Conservation (phyloP, 495 filamentous ascomycete species). For the Penicillium taxi region DNA sequence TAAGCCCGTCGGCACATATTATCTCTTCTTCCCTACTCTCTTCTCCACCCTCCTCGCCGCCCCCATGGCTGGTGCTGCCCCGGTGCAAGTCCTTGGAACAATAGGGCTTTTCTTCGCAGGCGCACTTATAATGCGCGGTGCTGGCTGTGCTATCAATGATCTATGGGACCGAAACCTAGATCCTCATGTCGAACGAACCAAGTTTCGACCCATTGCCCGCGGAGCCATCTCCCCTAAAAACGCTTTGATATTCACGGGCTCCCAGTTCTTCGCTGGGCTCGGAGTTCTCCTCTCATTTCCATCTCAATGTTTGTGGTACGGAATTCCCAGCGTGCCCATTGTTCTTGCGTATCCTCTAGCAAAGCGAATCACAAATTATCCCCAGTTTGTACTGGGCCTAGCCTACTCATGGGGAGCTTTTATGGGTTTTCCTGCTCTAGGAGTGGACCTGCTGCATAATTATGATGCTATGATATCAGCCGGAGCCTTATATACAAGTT, state of each 20-base stretch:
- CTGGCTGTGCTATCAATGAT: slow-evolving; percentile 97
- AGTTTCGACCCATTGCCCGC: slow-evolving; percentile 80
- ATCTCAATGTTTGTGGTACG: slow-evolving; percentile 73
- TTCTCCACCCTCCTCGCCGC: slow-evolving; percentile 68
- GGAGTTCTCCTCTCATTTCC: slow-evolving; percentile 84
- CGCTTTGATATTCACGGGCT: slow-evolving; percentile 74
- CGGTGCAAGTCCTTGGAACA: slow-evolving; percentile 59
- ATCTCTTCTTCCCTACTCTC: slow-evolving; percentile 90
- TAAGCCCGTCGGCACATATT: slow-evolving; percentile 91
- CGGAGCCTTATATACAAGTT: slow-evolving; percentile 70
- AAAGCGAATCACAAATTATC: slow-evolving; percentile 91
- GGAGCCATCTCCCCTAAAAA: slow-evolving; percentile 67
- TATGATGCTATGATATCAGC: slow-evolving; percentile 57
- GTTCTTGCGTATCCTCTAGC: slow-evolving; percentile 84
- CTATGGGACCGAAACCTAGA: slow-evolving; percentile 94
- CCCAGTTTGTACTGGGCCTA: slow-evolving; percentile 82
- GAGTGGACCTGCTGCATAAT: slow-evolving; percentile 68
- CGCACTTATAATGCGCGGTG: slow-evolving; percentile 91
- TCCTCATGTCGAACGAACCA: slow-evolving; percentile 79
- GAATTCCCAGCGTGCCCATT: slow-evolving; percentile 71
- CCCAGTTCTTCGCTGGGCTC: slow-evolving; percentile 72
- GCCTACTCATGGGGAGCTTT: slow-evolving; percentile 97
- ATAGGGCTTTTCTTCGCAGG: slow-evolving; percentile 75
- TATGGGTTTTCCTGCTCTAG: slow-evolving; percentile 92
- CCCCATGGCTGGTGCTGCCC: slow-evolving; percentile 45